Evolutionary conservation across 2,329 filamentous ascomycete genomes (phyloP).

Genomic region (Aureobasidium vineae): DNA sequence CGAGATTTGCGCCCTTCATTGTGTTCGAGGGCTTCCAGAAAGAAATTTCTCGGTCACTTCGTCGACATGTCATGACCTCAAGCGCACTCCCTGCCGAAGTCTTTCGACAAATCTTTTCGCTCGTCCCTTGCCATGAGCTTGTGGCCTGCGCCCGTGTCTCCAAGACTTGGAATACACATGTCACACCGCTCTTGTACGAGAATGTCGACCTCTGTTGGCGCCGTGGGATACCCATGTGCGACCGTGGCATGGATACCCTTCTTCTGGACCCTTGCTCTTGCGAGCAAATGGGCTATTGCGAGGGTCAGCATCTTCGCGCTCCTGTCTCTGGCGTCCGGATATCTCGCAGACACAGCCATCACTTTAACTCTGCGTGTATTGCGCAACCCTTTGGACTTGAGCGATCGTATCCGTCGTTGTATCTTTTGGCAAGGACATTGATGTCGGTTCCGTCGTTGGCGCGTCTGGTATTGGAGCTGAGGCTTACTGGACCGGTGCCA

Average conservation of each 20-base stretch:
- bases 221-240: neutral
- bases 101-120: neutral
- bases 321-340: neutral
- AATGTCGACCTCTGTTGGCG: neutral
- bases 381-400: neutral
- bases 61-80: neutral
- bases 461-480: neutral
- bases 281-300: neutral
- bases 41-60: no score
- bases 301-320: neutral
- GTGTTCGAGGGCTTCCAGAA: neutral
- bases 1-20: neutral
- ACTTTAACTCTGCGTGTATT: neutral
- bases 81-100: neutral
- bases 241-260: neutral
- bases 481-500: neutral
- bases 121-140: neutral
- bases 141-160: neutral
- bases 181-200: neutral
- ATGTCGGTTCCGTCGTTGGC: neutral
- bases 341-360: slow-evolving; percentile 3
- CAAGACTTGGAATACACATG: neutral
- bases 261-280: slow-evolving; percentile 1
- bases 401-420: neutral
- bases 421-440: neutral